These are phyloP conservation scores for Crassisporium funariophilum DNA, from an alignment of 768 basidiomycete species.

Conservation along the genomic window DNA sequence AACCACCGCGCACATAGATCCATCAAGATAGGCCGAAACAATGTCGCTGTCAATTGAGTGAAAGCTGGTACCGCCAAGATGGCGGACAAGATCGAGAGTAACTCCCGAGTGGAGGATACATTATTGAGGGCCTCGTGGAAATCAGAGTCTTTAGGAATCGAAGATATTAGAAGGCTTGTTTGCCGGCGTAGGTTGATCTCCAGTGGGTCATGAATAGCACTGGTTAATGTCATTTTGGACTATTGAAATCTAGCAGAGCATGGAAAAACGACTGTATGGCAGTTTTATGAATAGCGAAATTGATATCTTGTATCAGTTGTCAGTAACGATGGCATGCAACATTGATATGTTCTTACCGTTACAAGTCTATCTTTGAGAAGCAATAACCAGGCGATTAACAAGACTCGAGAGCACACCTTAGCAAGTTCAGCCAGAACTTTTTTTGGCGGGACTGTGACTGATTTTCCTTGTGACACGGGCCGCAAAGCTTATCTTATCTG, in stretches of 20 bases:
- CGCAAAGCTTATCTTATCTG: no score
- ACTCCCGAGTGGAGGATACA: constrained; percentile 37
- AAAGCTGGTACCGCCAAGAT: constrained; percentile 63
- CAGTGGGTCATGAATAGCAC: constrained; percentile 56
- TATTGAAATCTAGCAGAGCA: constrained; percentile 11
- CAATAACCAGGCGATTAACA: no score
- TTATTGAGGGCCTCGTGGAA: constrained; percentile 39
- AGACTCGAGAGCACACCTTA: no score
- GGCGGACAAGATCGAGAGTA: constrained; percentile 59
- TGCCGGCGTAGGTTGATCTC: constrained; percentile 59
- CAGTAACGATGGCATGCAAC: no score
- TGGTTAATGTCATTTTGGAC: constrained; percentile 25
- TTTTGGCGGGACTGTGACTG: no score
- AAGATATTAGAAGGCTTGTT: constrained; percentile 45
- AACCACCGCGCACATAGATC: constrained; percentile 87
- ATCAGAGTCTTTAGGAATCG: constrained; percentile 44
- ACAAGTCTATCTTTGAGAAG: no score
- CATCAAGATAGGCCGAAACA: constrained; percentile 76
- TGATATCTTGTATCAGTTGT: background rate
- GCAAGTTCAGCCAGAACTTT: no score
- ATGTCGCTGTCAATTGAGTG: constrained; percentile 59
- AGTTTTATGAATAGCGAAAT: background rate
- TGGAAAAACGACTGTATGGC: background rate
- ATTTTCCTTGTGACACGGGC: no score
- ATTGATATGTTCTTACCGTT: no score